Percentiles rank a stretch among this genome's conserved stretches.
These are phyloP conservation scores for Xylaria arbuscula DNA, from an alignment of 2,329 filamentous ascomycete species.

Conservation along the genomic window DNA sequence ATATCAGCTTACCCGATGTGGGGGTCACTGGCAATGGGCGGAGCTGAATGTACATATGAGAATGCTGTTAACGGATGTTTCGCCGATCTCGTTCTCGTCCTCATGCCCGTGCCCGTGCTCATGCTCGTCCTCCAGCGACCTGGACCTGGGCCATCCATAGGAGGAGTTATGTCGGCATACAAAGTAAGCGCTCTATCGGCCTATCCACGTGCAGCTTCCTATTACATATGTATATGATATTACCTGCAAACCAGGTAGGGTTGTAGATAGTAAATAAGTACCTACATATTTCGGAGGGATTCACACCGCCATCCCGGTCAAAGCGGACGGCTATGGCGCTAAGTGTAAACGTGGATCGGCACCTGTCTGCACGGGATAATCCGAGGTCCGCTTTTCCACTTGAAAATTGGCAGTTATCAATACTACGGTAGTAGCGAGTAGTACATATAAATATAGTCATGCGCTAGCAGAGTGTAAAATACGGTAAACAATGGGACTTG, in stretches of 20 bases:
- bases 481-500: not conserved
- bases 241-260: no score
- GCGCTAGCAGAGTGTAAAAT: not conserved
- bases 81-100: no score
- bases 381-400: constrained; percentile 6
- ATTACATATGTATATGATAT: no score
- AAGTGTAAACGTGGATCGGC: constrained; percentile 15
- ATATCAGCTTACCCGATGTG: not conserved
- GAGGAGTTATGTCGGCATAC: not conserved
- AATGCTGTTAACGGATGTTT: not conserved
- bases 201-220: not conserved
- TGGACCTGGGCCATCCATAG: no score
- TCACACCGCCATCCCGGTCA: not conserved
- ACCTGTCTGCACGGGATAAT: constrained; percentile 1
- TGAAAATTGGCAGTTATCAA: not conserved
- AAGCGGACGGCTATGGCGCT: constrained; percentile 21
- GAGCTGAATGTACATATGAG: not conserved
- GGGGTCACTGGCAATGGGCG: not conserved
- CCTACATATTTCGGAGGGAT: not conserved
- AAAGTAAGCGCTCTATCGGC: not conserved
- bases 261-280: no score
- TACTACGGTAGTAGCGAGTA: no score
- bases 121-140: no score
- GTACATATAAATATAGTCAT: no score
- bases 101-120: no score